These are phyloP conservation scores for Lasiodiplodia sp. DNA, from an alignment of 2,329 filamentous ascomycete species.

Conservation along the genomic window DNA sequence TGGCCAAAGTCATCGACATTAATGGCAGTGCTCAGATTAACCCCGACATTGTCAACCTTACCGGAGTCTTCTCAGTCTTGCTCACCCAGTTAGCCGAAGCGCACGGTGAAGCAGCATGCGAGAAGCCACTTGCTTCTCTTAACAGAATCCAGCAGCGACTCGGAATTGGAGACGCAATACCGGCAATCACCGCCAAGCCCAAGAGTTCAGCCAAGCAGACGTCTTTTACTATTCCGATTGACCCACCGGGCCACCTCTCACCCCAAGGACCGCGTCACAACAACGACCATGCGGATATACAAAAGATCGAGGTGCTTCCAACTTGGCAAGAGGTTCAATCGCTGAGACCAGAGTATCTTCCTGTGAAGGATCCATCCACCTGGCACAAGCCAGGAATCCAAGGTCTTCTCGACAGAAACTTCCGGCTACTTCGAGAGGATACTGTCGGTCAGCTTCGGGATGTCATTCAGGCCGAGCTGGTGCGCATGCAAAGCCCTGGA, in stretches of 20 bases:
- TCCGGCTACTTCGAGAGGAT: constrained; percentile 64
- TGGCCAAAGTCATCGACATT: constrained; percentile 36
- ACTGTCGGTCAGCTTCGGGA: constrained; percentile 61
- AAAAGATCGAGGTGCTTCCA: constrained; percentile 42
- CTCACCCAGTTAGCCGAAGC: neutral
- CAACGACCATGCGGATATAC: constrained; percentile 45
- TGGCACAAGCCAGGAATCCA: constrained; percentile 27
- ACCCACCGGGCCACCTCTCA: constrained; percentile 38
- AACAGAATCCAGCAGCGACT: constrained; percentile 24
- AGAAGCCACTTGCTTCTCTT: constrained; percentile 10
- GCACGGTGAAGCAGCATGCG: neutral
- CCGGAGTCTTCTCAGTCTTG: constrained; percentile 7
- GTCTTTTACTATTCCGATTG: neutral
- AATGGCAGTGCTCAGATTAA: constrained; percentile 37
- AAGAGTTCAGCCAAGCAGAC: neutral
- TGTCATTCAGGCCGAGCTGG: constrained; percentile 34
- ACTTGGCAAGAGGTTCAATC: constrained; percentile 44
- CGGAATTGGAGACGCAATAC: constrained; percentile 18
- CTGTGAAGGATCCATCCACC: constrained; percentile 31
- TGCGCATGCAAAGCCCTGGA: constrained; percentile 18
- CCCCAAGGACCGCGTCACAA: constrained; percentile 35
- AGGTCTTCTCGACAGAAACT: constrained; percentile 62
- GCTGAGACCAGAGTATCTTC: constrained; percentile 49
- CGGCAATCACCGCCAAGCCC: neutral
- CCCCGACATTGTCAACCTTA: constrained; percentile 32